Evolutionary conservation across 2,329 filamentous ascomycete species (phyloP).

Genomic region (Lecanicillium sp.): DNA sequence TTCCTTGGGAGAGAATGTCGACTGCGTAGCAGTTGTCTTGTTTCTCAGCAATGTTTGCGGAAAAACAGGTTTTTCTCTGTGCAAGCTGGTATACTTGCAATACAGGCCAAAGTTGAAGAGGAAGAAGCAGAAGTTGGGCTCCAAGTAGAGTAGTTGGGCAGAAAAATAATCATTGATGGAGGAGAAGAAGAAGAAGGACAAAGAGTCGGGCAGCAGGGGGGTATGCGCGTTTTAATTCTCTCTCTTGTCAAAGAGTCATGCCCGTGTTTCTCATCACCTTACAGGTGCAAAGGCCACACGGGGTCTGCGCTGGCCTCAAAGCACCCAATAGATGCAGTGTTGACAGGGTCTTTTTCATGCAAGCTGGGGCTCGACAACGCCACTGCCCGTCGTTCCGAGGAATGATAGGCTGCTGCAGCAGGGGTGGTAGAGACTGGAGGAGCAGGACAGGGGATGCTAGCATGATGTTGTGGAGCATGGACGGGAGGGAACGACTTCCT

Average conservation of each 20-base stretch:
- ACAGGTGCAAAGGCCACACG: conserved; percentile 1
- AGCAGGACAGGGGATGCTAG: conserved; percentile 6
- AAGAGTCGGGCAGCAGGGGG: conserved; percentile 30
- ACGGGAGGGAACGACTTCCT: not conserved
- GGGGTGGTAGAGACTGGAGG: not conserved
- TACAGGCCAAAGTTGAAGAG: not conserved
- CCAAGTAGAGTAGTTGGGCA: conserved; percentile 10
- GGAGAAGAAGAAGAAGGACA: conserved; percentile 23
- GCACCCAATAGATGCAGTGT: conserved; percentile 6
- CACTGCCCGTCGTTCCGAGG: not conserved
- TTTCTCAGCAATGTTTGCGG: conserved; percentile 10
- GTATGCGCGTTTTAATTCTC: conserved; percentile 30
- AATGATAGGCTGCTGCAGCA: conserved; percentile 3
- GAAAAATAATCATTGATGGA: conserved; percentile 26
- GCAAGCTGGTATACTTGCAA: too few species aligned
- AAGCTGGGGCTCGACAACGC: conserved; percentile 6
- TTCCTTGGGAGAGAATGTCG: conserved; percentile 9
- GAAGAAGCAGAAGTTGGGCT: conserved; percentile 10
- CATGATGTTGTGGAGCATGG: conserved; percentile 7
- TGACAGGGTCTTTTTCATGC: conserved; percentile 4
- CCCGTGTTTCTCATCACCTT: conserved; percentile 6
- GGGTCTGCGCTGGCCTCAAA: not conserved
- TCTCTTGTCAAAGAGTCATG: not conserved
- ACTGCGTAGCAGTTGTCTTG: too few species aligned
- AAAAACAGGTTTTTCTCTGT: conserved; percentile 6